Conservation (phyloP, 163 green algal species). For the Botryococcus braunii region DNA sequence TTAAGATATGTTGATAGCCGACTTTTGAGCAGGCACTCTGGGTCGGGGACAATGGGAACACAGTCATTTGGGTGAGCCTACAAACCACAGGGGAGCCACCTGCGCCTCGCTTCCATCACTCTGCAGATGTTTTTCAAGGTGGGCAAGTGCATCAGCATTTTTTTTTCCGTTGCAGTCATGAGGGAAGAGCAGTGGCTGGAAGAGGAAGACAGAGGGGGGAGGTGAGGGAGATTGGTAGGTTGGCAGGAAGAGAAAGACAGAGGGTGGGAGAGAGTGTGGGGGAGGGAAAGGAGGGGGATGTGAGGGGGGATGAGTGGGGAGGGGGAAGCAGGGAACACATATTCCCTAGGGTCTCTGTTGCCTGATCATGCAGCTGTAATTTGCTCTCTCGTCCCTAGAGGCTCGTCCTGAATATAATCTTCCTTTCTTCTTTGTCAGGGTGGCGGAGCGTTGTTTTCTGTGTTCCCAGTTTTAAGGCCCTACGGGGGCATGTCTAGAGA, state of each 20-base stretch:
- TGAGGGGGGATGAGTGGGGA: neutral
- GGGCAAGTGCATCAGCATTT: neutral
- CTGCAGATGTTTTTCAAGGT: conserved; percentile 13
- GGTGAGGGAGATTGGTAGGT: neutral
- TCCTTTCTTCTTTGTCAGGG: neutral
- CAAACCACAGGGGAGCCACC: conserved; percentile 3
- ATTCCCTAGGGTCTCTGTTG: neutral
- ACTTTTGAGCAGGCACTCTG: conserved; percentile 17
- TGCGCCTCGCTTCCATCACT: conserved; percentile 14
- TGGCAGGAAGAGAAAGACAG: neutral
- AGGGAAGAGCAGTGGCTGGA: neutral
- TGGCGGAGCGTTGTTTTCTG: neutral
- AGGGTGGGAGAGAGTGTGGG: neutral
- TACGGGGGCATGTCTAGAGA: neutral
- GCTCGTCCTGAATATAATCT: neutral
- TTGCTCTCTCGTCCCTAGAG: neutral
- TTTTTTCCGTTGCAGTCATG: neutral
- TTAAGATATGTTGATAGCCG: too few species aligned
- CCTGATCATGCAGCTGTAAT: too few species aligned
- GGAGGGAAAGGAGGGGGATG: neutral
- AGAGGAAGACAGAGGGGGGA: neutral
- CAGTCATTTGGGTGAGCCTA: conserved; percentile 7
- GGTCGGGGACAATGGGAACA: conserved; percentile 8
- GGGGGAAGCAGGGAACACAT: neutral
- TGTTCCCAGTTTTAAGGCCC: neutral